Conservation (phyloP, 495 filamentous ascomycete species). For the Aspergillus nanangensis region DNA sequence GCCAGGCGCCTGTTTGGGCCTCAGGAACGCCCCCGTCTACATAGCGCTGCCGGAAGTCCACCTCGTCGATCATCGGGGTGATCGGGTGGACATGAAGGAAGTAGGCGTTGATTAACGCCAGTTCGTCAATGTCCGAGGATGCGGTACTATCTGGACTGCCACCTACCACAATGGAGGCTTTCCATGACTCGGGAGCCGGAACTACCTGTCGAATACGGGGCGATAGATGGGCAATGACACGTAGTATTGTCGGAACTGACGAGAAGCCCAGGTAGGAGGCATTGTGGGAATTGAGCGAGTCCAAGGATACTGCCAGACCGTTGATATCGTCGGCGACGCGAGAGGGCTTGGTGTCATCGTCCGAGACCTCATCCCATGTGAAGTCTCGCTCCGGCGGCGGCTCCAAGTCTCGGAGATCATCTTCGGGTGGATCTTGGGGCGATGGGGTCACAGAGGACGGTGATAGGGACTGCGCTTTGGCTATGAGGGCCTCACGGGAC, state of each 20-base stretch:
- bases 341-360: not conserved
- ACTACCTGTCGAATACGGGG: not conserved
- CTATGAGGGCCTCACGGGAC: not conserved
- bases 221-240: slow-evolving; percentile 1
- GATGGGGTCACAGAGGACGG: not conserved
- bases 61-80: not conserved
- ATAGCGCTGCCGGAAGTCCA: slow-evolving; percentile 1
- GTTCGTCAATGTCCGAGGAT: not conserved
- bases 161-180: not conserved
- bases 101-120: not conserved
- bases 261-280: slow-evolving; percentile 1
- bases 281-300: not conserved
- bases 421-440: not conserved
- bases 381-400: slow-evolving; percentile 3
- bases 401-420: slow-evolving; percentile 1
- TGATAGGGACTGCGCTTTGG: not conserved
- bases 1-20: not conserved
- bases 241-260: not conserved
- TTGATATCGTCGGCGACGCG: slow-evolving; percentile 1
- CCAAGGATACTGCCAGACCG: not conserved
- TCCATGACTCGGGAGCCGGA: not conserved
- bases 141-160: not conserved
- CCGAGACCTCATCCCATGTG: not conserved
- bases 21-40: not conserved
- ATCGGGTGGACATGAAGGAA: not conserved